phyloP scores from a whole-genome alignment of 495 filamentous ascomycete species.

The Lepidopterella palustris region DNA sequence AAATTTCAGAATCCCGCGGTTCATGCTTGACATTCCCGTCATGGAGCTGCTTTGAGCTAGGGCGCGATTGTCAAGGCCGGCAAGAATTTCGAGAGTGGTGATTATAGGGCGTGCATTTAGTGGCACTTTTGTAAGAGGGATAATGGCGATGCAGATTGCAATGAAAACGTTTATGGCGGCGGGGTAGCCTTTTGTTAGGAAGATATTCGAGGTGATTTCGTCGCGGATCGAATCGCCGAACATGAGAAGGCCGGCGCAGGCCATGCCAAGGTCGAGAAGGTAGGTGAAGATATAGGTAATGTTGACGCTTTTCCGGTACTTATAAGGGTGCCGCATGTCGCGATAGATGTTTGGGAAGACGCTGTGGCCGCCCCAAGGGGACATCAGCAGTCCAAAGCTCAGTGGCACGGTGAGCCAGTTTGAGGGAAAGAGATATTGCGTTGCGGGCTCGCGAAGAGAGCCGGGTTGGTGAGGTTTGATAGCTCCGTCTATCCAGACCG shows the following conservation, averaged over 20 bases:
- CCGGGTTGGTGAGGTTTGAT: constrained; percentile 75
- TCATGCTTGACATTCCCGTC: constrained; percentile 49
- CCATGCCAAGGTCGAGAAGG: constrained; percentile 70
- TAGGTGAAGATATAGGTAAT: constrained; percentile 88
- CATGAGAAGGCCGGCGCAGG: constrained; percentile 81
- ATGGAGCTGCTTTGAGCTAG: constrained; percentile 42
- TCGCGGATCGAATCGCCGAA: constrained; percentile 80
- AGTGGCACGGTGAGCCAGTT: constrained; percentile 89
- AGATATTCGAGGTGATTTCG: constrained; percentile 85
- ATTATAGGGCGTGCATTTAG: constrained; percentile 86
- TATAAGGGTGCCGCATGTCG: constrained; percentile 92
- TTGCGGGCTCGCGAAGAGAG: constrained; percentile 76
- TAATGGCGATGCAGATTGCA: constrained; percentile 79
- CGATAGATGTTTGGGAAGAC: constrained; percentile 97
- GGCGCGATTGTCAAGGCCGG: constrained; percentile 58
- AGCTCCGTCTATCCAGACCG: constrained; percentile 78
- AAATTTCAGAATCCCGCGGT: constrained; percentile 54
- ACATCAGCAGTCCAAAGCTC: constrained; percentile 92
- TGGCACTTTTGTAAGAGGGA: constrained; percentile 90
- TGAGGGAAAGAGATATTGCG: constrained; percentile 68
- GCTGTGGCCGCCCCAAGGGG: constrained; percentile 90
- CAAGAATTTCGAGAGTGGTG: constrained; percentile 71
- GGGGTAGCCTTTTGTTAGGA: constrained; percentile 68
- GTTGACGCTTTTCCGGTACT: constrained; percentile 69
- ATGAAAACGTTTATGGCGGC: constrained; percentile 66